phyloP scores from a whole-genome alignment of 2,329 filamentous ascomycete species.

The Diatrype stigma region DNA sequence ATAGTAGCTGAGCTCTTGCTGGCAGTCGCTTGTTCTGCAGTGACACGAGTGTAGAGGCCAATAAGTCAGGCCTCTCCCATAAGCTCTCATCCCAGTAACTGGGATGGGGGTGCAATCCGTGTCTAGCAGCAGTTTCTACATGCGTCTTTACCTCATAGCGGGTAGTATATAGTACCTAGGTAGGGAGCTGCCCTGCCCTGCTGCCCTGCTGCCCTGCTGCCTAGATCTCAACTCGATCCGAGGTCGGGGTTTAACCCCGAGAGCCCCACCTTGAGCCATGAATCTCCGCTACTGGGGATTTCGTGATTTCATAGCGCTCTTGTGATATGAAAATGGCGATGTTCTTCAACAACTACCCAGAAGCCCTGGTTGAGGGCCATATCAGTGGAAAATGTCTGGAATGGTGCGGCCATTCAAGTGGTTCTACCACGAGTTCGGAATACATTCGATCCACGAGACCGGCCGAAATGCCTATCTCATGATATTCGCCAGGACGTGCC shows the following conservation, averaged over 20 bases:
- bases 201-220: too few relatives aligned
- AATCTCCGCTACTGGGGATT: neutral
- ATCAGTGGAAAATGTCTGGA: conserved; percentile 15
- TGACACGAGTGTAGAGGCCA: too few relatives aligned
- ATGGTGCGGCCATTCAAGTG: conserved; percentile 19
- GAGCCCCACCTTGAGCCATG: neutral
- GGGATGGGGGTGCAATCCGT: too few relatives aligned
- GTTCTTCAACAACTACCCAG: neutral
- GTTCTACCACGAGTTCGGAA: conserved; percentile 44
- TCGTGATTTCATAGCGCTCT: neutral
- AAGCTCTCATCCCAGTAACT: too few relatives aligned
- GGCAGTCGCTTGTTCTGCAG: too few relatives aligned
- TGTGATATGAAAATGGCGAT: neutral
- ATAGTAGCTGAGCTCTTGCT: too few relatives aligned
- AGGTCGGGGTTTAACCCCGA: neutral
- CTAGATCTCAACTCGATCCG: too few relatives aligned
- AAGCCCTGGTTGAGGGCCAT: neutral
- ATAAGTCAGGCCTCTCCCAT: too few relatives aligned
- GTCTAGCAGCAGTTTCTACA: too few relatives aligned
- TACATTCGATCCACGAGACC: conserved; percentile 40
- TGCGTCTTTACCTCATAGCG: too few relatives aligned
- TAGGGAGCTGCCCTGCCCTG: too few relatives aligned
- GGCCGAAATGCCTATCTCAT: conserved; percentile 50
- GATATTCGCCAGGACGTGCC: conserved; percentile 47
- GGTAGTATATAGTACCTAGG: too few relatives aligned